Base-by-base conservation (phyloP, 305 asterid species). In the Striga hermonthica region DNA sequence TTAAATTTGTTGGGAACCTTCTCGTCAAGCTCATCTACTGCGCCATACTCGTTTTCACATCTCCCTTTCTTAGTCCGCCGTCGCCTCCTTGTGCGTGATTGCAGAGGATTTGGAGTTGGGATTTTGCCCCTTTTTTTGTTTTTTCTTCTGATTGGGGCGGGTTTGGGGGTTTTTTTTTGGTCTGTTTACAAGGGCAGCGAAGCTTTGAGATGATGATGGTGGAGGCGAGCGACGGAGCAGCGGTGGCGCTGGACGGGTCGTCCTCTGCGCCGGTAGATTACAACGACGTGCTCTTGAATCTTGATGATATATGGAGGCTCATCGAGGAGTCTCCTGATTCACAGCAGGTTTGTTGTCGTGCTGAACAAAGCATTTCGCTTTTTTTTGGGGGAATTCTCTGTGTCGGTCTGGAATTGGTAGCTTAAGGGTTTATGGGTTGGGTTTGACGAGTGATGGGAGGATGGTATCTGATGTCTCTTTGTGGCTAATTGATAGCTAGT, bases 141-240 rank as follows among this genome's bases (percentile, higher is more conserved):
- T 50, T 12, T 3, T 3, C 15, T 50, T 14, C 14, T 9, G 5
- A 11, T 48, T 12, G 22, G 5, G 11, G 8, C 14, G 56, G 57
- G 41, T 50, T 50, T 13, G 75, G 65, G 70, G 65, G 60, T 48
- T 35, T 1, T 11, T 49, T 6, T n/a, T n/a, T n/a, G n/a, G n/a
- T n/a, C 7, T 49, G 5, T 0, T 8, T 58, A 6, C 1, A 49
- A 64, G 48, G 65, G 62, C 73, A 59, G 13, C 7, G 9, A 57
- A 58, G 31, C 31, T 66, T 57, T 69, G 82, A 75, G 72, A 81
- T 81, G 82, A 76, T 79, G 76, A 73, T 70, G 76, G 72, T 72
- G 64, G 75, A 71, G 72, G 65, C 71, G 28, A 77, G 68, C 28
- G 80, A 79, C 64, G 78, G 78, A 78, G 76, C 80, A 9, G 64